Conservation (phyloP, 179 eudicot species). For the Vitellaria paradoxa region DNA sequence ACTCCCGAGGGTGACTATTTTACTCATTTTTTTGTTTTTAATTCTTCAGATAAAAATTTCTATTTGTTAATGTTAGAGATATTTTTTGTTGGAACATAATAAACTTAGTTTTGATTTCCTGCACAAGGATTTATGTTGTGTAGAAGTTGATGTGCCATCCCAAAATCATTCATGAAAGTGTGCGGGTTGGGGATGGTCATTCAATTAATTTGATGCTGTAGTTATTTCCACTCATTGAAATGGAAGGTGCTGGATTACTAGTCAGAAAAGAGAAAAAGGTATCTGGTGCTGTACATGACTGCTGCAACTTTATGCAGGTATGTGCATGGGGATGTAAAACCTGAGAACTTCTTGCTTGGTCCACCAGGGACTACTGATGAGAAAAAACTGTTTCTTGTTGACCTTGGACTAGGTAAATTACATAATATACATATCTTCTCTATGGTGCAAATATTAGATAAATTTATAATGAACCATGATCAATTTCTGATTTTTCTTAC, state of each 20-base stretch:
- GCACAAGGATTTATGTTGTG: background rate
- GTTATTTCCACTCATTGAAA: background rate
- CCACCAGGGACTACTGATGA: constrained; percentile 83
- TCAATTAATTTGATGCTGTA: constrained; percentile 1
- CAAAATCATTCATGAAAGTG: background rate
- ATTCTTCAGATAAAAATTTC: background rate
- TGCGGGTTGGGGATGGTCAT: background rate
- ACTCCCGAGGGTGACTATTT: constrained; percentile 58
- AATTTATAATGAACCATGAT: background rate
- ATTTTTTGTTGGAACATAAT: background rate
- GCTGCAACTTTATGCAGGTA: constrained; percentile 45
- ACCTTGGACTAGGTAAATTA: constrained; percentile 76
- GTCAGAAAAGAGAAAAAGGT: too few relatives aligned
- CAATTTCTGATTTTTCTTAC: background rate
- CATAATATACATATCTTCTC: background rate
- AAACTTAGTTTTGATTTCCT: background rate
- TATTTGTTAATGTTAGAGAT: background rate
- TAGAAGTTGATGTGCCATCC: background rate
- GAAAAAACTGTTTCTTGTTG: constrained; percentile 86
- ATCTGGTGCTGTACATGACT: constrained; percentile 3
- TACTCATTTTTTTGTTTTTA: background rate
- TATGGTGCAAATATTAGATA: background rate
- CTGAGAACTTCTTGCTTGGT: constrained; percentile 95
- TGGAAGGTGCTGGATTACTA: too few relatives aligned
- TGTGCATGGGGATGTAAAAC: constrained; percentile 98